Percentiles rank a stretch among this genome's conserved stretches.
Evolutionary conservation across 768 basidiomycete species (phyloP).

Genomic region (Phylloporus arenicola): DNA sequence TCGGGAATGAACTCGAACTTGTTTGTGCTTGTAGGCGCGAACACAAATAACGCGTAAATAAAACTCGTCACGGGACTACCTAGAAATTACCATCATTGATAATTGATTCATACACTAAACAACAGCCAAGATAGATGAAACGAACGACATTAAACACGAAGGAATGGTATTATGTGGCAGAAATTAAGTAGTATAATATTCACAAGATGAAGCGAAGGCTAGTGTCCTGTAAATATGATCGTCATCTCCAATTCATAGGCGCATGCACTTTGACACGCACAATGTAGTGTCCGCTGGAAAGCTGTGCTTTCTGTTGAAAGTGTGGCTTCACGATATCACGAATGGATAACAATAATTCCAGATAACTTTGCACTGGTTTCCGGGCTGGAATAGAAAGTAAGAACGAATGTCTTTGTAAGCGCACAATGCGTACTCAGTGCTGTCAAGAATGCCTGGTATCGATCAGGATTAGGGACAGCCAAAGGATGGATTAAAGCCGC

Average conservation of each 20-base stretch:
- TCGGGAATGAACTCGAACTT: slow-evolving; percentile 28
- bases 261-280: slow-evolving; percentile 27
- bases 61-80: slow-evolving; percentile 20
- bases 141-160: background rate
- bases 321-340: slow-evolving; percentile 54
- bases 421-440: slow-evolving; percentile 36
- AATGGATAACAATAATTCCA: slow-evolving; percentile 52
- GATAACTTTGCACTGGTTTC: slow-evolving; percentile 59
- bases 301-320: slow-evolving; percentile 67
- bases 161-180: background rate
- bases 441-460: slow-evolving; percentile 54
- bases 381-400: slow-evolving; percentile 24
- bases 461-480: slow-evolving; percentile 1
- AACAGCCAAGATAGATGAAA: background rate
- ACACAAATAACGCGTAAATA: slow-evolving; percentile 31
- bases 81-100: background rate
- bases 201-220: slow-evolving; percentile 28
- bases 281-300: slow-evolving; percentile 69
- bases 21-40: slow-evolving; percentile 27
- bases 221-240: slow-evolving; percentile 19
- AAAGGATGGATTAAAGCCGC: slow-evolving; percentile 18
- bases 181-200: slow-evolving; percentile 11
- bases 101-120: slow-evolving; percentile 4
- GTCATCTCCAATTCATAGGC: background rate
- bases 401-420: background rate